Base-by-base conservation (phyloP, 2,329 filamentous ascomycete species). In the Monilinia polystroma region DNA sequence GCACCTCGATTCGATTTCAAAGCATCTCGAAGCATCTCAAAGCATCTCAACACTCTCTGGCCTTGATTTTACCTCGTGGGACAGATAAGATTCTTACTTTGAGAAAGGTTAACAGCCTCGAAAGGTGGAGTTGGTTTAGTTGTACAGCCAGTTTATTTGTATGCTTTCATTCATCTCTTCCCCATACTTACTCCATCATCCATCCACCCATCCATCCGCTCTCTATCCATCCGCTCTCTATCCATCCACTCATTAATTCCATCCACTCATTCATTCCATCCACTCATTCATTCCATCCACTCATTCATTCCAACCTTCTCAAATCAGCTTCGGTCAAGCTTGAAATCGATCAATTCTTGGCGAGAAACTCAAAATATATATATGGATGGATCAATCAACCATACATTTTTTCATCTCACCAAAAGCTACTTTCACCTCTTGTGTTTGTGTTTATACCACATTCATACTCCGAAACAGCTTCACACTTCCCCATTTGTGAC, bases 401-500 rank as follows among this genome's bases (percentile, higher is more conserved):
- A 56, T 35, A 49, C 43, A 49, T 49, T 35, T 49, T 12, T 29
- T 47, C 14, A 45, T n/a, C 14, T 47, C 23, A 55, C 32, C 52
- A n/a, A 57, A 38, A 45, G 32, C 11, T 43, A 64, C 62, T 64
- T 41, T 38, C 20, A 32, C 41, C 62, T 45, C 45, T 65, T n/a
- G 52, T 59, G 43, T 65, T 35, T 58, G 54, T 32, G 10, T 23
- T 32, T 29, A 62, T 20, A 62, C 58, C 47, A 52, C 32, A 38
- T 41, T 41, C 12, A 59, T n/a, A 38, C 55, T 38, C 63, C 55
- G 47, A 60, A 52, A 59, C 54, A 55, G 23, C 14, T 66, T 53
- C 10, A 60, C n/a, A 41, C 23, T 55, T 62, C 23, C 38, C 20
- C 52, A 38, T 70, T 69, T 68, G 70, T 75, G 73, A 75, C 73